Evolutionary conservation across 495 filamentous ascomycete species (phyloP), one percentile per base, ranked within the genome.

Genomic region (Xeromyces bisporus): DNA sequence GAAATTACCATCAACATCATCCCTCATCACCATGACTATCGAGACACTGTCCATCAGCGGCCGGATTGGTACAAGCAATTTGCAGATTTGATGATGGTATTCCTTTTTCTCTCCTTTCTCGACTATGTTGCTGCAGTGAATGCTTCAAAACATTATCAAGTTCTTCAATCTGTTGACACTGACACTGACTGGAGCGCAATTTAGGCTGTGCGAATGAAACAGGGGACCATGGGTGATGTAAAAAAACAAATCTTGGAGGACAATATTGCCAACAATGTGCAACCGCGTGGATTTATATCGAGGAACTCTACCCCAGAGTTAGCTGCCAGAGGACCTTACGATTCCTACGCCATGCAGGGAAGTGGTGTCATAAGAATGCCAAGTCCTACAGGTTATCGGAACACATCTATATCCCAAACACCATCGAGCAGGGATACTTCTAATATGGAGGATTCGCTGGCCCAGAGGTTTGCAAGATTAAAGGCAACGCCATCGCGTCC

Each of bases 1-100:
- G 75, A 80, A 28, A 75, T 96, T 35, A 63, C 77, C 20, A 62
- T 80, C 14, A 67, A 86, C 23, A 58, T 75, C 20, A 75, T 93
- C 20, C 84, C 83, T 6, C 59, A 60, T 20, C 74, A 84, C 38
- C 71, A 68, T 29, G 77, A 81, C 18, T 82, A 67, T 42, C 64
- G 48, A 33, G 37, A 38, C 5, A 44, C 43, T 3, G 43, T 38
- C 31, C 49, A 32, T 12, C 48, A 60, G 20, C 41, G 44, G 9
- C 47, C 54, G 6, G 50, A 38, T 21, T 59, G 51, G 51, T 50
- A 56, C 36, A 54, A 53, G 29, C 45, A 58, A 32, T 64, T 64
- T 36, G 48, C 52, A 24, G 47, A 47, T 38, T 31, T 61, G 27
- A 55, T 63, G 56, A 50, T 51, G 55, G 56, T 53, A 43, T 29